Evolutionary conservation across 2,329 filamentous ascomycete genomes (phyloP).

Genomic region (Aspergillus japonicus): DNA sequence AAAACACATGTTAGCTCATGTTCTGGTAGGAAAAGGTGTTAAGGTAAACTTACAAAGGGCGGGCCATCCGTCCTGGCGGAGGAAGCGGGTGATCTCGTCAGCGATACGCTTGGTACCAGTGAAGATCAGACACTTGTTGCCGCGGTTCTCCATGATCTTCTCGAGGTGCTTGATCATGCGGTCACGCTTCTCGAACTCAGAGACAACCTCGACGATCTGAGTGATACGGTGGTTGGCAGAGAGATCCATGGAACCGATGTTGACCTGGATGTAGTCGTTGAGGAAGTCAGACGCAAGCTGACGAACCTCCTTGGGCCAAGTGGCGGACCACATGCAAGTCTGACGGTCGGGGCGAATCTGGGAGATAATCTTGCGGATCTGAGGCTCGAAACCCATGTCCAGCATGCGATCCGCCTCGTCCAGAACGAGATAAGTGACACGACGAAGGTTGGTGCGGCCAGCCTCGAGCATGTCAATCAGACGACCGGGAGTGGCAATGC

Average conservation of each 20-base stretch:
- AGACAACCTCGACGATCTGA: conserved; percentile 94
- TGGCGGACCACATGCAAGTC: conserved; percentile 99
- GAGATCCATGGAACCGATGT: conserved; percentile 94
- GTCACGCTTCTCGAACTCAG: conserved; percentile 96
- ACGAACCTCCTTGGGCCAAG: conserved; percentile 98
- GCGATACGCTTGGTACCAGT: conserved; percentile 84
- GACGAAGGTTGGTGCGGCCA: conserved; percentile 95
- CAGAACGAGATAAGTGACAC: conserved; percentile 96
- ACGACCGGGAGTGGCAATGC: conserved; percentile 96
- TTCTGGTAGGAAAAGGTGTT: conserved; percentile 21
- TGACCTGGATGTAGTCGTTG: conserved; percentile 96
- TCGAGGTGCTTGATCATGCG: conserved; percentile 96
- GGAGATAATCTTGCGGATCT: conserved; percentile 97
- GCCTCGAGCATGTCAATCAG: conserved; percentile 98
- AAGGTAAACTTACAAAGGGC: conserved; percentile 72
- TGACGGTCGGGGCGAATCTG: conserved; percentile 98
- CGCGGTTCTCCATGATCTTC: conserved; percentile 94
- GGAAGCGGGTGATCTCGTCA: conserved; percentile 95
- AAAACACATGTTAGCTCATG: conserved; percentile 37
- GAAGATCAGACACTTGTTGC: conserved; percentile 95
- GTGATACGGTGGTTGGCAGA: conserved; percentile 97
- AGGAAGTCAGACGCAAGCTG: conserved; percentile 88
- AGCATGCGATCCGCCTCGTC: conserved; percentile 99
- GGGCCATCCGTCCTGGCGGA: conserved; percentile 97
- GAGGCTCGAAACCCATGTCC: conserved; percentile 99